A percentile compares a stretch with the other conserved stretches of the same genome.
Evolutionary conservation across 2,329 filamentous ascomycete species (phyloP).

Genomic region (Colletotrichum navitas): DNA sequence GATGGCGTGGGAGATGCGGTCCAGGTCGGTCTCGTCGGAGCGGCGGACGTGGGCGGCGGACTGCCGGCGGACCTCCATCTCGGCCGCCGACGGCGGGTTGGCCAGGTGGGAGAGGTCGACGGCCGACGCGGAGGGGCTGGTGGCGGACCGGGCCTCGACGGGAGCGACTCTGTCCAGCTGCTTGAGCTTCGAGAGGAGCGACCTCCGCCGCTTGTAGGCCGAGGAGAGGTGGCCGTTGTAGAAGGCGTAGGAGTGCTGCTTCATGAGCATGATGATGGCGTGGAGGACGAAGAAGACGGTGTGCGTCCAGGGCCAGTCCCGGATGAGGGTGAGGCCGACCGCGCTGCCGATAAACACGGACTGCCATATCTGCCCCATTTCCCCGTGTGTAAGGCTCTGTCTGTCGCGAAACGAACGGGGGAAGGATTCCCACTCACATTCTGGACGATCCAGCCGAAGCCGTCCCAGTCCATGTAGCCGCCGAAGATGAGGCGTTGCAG

Average conservation of each 20-base stretch:
- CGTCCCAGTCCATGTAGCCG: slow-evolving; percentile 76
- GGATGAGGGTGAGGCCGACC: slow-evolving; percentile 74
- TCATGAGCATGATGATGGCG: slow-evolving; percentile 83
- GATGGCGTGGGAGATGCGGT: slow-evolving; percentile 71
- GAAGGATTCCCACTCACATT: slow-evolving; percentile 59
- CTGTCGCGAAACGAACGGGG: not conserved
- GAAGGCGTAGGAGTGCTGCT: slow-evolving; percentile 84
- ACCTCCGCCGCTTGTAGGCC: slow-evolving; percentile 63
- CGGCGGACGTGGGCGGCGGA: slow-evolving; percentile 52
- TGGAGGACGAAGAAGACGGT: slow-evolving; percentile 83
- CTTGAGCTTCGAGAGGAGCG: slow-evolving; percentile 63
- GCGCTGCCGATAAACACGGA: slow-evolving; percentile 70
- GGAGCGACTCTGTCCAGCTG: slow-evolving; percentile 68
- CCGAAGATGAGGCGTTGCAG: slow-evolving; percentile 72
- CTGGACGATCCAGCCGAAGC: slow-evolving; percentile 79
- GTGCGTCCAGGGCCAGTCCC: slow-evolving; percentile 87
- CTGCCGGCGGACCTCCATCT: slow-evolving; percentile 54
- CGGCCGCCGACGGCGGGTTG: slow-evolving; percentile 54
- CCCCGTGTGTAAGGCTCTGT: not conserved
- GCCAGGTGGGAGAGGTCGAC: slow-evolving; percentile 62
- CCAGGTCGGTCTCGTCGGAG: slow-evolving; percentile 65
- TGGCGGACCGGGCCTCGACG: slow-evolving; percentile 57
- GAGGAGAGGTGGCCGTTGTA: slow-evolving; percentile 81
- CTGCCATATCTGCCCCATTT: slow-evolving; percentile 72
- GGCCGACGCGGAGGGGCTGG: slow-evolving; percentile 55